phyloP scores from a whole-genome alignment of 192 early-diverging fungal species.

The Coemansia asiatica region DNA sequence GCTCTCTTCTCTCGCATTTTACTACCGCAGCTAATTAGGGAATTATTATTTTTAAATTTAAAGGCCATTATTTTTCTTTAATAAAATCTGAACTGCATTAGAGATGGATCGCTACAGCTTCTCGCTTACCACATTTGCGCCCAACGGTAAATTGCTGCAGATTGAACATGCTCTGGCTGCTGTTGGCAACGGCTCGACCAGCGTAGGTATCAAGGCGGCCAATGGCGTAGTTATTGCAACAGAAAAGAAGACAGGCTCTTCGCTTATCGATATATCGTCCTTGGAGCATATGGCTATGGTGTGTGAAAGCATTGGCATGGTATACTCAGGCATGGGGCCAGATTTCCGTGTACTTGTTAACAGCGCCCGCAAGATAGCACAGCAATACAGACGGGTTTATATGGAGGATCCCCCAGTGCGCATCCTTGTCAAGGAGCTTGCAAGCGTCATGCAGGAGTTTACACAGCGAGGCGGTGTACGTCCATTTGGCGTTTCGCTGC shows the following conservation, averaged over 20 bases:
- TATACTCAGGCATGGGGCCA: slow-evolving; percentile 98
- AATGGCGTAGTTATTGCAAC: slow-evolving; percentile 99
- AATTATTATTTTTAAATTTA: not conserved
- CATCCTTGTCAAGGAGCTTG: slow-evolving; percentile 96
- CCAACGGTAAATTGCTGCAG: slow-evolving; percentile 97
- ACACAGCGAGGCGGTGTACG: slow-evolving; percentile 99
- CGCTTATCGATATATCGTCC: slow-evolving; percentile 90
- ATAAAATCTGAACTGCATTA: not conserved
- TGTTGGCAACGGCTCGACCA: slow-evolving; percentile 85
- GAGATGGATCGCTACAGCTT: slow-evolving; percentile 78
- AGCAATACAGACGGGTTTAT: slow-evolving; percentile 91
- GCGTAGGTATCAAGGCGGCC: slow-evolving; percentile 94
- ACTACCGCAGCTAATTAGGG: too few species aligned
- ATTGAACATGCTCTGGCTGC: slow-evolving; percentile 98
- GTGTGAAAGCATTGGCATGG: slow-evolving; percentile 93
- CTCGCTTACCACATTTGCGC: slow-evolving; percentile 99
- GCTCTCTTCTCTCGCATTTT: not conserved
- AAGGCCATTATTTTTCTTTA: not conserved
- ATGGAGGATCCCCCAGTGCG: slow-evolving; percentile 92
- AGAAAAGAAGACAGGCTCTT: slow-evolving; percentile 90
- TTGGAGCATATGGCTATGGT: slow-evolving; percentile 89
- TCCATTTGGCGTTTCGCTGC: slow-evolving; percentile 97
- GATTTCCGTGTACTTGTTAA: slow-evolving; percentile 94
- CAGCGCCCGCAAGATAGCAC: slow-evolving; percentile 95
- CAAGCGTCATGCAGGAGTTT: slow-evolving; percentile 97